These are phyloP conservation scores for Leucogyrophana mollusca DNA, from an alignment of 768 basidiomycete species.

Conservation along the genomic window DNA sequence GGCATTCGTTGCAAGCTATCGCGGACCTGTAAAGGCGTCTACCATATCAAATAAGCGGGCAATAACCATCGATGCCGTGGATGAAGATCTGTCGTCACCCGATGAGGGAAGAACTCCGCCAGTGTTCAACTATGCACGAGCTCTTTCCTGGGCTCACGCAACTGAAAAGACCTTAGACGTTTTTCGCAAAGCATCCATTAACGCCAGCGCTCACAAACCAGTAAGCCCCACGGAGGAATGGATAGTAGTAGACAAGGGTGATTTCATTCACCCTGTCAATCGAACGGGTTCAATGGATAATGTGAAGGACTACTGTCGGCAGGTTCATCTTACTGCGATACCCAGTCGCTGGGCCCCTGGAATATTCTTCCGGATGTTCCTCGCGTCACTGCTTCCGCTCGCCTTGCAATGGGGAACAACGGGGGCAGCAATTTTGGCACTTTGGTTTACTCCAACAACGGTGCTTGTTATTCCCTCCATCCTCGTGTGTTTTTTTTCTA, in stretches of 20 bases:
- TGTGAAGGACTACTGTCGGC: conserved; percentile 12
- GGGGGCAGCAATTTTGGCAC: conserved; percentile 23
- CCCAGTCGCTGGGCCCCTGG: conserved; percentile 19
- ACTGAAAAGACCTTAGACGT: not conserved
- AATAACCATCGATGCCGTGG: not conserved
- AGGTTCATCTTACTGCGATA: too few species aligned
- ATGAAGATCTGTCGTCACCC: not conserved
- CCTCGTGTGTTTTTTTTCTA: not conserved
- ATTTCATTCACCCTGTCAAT: conserved; percentile 1
- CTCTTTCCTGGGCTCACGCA: conserved; percentile 1
- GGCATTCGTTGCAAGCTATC: conserved; percentile 16
- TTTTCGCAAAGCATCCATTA: conserved; percentile 6
- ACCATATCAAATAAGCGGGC: not conserved
- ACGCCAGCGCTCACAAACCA: conserved; percentile 4
- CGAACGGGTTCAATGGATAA: conserved; percentile 7
- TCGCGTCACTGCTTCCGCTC: conserved; percentile 29
- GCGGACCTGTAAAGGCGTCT: not conserved
- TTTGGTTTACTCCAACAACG: conserved; percentile 30
- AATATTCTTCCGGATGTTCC: conserved; percentile 21
- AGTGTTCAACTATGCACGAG: conserved; percentile 5
- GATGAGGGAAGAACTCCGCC: conserved; percentile 2
- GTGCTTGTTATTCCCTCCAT: conserved; percentile 16
- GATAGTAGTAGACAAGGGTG: not conserved
- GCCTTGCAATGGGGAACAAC: conserved; percentile 33
- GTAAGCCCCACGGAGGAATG: conserved; percentile 6